Conservation (phyloP, 78 protist genomes). For the slime mould (Dictyostelium discoideum) region dicty_2.7 NC_007091.3:1933501-1934000, state of each 20-base stretch:
- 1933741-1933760: no score
- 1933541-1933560: no score
- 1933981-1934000: neutral
- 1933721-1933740: neutral
- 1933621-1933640: no score
- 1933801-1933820: slow-evolving; percentile 76
- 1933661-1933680: no score
- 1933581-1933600: no score
- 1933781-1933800: slow-evolving; percentile 76
- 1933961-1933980: slow-evolving; percentile 15
- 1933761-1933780: slow-evolving; percentile 34
- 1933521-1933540: no score
- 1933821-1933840: slow-evolving; percentile 75
- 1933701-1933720: no score
- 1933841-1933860: slow-evolving; percentile 81
- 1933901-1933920: slow-evolving; percentile 59
- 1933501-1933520: no score
- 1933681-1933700: no score
- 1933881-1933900: slow-evolving; percentile 71
- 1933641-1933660: no score
- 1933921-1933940: slow-evolving; percentile 15
- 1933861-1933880: slow-evolving; percentile 73
- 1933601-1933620: no score
- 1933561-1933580: no score
- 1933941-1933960: neutral